These are phyloP conservation scores for Artemisia argyi DNA, from an alignment of 129 eudicot genomes.

Conservation along the genomic window DNA sequence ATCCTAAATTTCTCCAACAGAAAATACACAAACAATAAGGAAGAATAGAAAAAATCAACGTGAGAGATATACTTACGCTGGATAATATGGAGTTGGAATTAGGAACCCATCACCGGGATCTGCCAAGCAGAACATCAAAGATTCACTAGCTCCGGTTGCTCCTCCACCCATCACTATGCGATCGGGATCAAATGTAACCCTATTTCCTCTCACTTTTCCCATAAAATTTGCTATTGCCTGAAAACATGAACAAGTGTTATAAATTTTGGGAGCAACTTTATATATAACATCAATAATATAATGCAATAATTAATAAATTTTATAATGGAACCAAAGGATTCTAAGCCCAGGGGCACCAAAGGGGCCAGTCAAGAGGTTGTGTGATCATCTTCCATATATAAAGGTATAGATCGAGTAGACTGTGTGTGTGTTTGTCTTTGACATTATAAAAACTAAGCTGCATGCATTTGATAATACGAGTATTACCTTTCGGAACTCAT, in stretches of 20 bases:
- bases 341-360: no score
- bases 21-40: no score
- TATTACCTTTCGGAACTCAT: conserved; percentile 61
- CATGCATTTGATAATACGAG: neutral
- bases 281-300: neutral
- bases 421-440: no score
- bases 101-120: conserved; percentile 79
- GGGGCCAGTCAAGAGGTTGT: no score
- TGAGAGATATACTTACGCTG: conserved; percentile 56
- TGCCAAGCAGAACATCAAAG: conserved; percentile 75
- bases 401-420: no score
- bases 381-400: no score
- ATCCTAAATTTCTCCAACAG: no score
- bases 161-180: conserved; percentile 92
- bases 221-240: conserved; percentile 78
- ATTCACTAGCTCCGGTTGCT: conserved; percentile 88
- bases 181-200: conserved; percentile 69
- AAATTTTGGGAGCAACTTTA: conserved; percentile 1
- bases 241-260: neutral
- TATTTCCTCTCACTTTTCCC: conserved; percentile 62
- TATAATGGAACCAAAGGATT: no score
- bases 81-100: conserved; percentile 83
- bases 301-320: neutral
- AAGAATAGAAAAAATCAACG: neutral
- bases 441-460: neutral